A percentile compares a stretch with the other conserved stretches of the same genome.
phyloP scores from a whole-genome alignment of 2,329 filamentous ascomycete genomes.

The Ampelomyces quisqualis region DNA sequence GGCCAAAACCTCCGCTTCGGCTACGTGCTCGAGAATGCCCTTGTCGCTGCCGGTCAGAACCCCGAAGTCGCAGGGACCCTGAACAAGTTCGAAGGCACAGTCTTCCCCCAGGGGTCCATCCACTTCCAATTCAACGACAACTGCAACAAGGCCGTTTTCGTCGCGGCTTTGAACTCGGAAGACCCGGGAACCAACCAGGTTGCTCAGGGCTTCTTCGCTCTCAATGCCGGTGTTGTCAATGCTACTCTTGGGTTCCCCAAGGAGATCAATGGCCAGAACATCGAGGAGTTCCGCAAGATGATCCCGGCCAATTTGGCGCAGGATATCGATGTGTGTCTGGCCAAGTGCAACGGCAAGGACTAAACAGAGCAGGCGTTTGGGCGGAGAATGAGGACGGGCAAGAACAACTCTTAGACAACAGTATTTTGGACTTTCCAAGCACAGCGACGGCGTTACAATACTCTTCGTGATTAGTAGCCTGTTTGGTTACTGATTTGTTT shows the following conservation, averaged over 20 bases:
- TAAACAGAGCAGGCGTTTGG: constrained; percentile 1
- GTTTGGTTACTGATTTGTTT: constrained; percentile 11
- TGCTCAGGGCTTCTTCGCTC: constrained; percentile 49
- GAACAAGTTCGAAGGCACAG: constrained; percentile 48
- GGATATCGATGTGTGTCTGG: constrained; percentile 57
- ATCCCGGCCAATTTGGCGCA: constrained; percentile 54
- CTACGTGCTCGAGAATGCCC: constrained; percentile 51
- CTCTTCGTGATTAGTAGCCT: constrained; percentile 6
- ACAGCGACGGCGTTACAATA: constrained; percentile 21
- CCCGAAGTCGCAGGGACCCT: constrained; percentile 46
- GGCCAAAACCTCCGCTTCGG: constrained; percentile 47
- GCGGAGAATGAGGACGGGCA: not conserved
- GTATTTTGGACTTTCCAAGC: constrained; percentile 8
- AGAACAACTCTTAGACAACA: not conserved
- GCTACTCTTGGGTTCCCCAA: constrained; percentile 44
- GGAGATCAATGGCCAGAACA: constrained; percentile 37
- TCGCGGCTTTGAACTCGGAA: constrained; percentile 48
- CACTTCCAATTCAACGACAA: constrained; percentile 54
- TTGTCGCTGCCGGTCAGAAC: constrained; percentile 36
- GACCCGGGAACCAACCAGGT: constrained; percentile 48
- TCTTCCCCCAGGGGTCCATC: constrained; percentile 50
- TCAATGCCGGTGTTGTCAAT: constrained; percentile 41
- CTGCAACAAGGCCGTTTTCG: constrained; percentile 48
- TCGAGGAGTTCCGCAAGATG: constrained; percentile 38
- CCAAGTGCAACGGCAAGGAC: constrained; percentile 45